Base-by-base conservation (phyloP, 768 basidiomycete species). In the Tylopilus subfusipes region DNA sequence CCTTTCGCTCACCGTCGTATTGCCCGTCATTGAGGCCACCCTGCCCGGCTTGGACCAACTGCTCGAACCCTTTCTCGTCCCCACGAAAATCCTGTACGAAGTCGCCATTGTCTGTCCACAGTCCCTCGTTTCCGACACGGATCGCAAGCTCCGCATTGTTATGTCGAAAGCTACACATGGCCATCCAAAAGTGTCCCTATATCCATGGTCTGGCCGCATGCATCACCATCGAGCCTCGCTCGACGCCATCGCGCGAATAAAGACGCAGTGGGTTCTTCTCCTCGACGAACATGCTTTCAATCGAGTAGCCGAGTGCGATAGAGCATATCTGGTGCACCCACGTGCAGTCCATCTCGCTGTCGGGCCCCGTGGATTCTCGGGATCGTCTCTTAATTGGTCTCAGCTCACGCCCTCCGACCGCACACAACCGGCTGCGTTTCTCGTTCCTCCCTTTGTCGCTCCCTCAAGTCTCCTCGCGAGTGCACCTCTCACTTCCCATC, bases 391-490 rank as follows among this genome's bases (percentile, higher is more conserved):
- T 27, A 66, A 70, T 51, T 59, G 58, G 33, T 66, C 72, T n/a
- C 75, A 68, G 45, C 54, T 76, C 40, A 48, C 57, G n/a, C 64
- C 72, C 6, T 67, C 70, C 10, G 61, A 63, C 0, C 54, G 56
- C 9, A 63, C 71, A 21, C 73, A 73, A 29, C 65, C 75, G 24
- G 82, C 80, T 3, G 64, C 71, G 4, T 82, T 79, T 65, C 71
- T 89, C 3, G 62, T 81, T 3, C 88, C 88, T 16, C 87, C 87
- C 3, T 82, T 88, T 56, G 71, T 84, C 7, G 58, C 80, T 29
- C 78, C 78, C 11, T 46, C 61, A 1, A 39, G 22, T 31, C 63
- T 71, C 24, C 50, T 76, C 16, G 54, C 52, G 7, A 16, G 29
- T 3, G 42, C 71, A 12, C 63, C 63, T 11, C 57, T 60, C 42